Evolutionary conservation across 2,329 filamentous ascomycete genomes (phyloP), one percentile per base, ranked within the genome.

Genomic region (Amesomyces nigricolor): DNA sequence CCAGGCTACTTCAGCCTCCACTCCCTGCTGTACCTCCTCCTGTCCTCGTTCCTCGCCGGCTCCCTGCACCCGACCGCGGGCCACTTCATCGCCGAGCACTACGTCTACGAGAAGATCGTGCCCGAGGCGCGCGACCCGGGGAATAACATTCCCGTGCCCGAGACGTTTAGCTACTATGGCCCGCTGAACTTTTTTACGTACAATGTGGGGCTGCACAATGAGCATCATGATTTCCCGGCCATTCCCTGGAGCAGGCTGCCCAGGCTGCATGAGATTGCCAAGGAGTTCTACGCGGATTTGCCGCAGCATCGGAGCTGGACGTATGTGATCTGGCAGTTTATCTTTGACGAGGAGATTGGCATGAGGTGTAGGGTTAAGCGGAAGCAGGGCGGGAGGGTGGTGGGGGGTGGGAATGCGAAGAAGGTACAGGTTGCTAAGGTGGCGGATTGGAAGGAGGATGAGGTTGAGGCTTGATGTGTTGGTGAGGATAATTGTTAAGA

Each of bases 1-100:
- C 61, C 62, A 5, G 56, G 43, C 50, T 56, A 54, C 47, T 78
- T 82, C 55, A 85, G 86, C 45, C 66, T 75, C 53, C 80, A 85
- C 62, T 80, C 89, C 0, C 68, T 97, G 45, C 80, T 84, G 61
- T 99, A 99, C 76, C 77, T 99, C 42, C 76, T 99, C 51, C 75
- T 95, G 63, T 94, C 87, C 66, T 94, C 89, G 50, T 97, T 99
- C 78, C 81, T 99, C 2, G 94, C 94, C 1, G 94, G 94, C 37
- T 92, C 87, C 46, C 80, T 99, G 32, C 94, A 99, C 74, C 94
- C 94, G 3, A 89, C 92, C 57, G 94, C 94, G 0, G 94, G 90
- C 44, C 94, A 99, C 75, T 99, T 99, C 78, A 99, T 99, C 72
- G 91, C 94, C 56, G 94, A 99, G 76, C 94, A 99, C 73, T 92